Conservation (phyloP, 257 asterid species). For the Datura wrightii region DNA sequence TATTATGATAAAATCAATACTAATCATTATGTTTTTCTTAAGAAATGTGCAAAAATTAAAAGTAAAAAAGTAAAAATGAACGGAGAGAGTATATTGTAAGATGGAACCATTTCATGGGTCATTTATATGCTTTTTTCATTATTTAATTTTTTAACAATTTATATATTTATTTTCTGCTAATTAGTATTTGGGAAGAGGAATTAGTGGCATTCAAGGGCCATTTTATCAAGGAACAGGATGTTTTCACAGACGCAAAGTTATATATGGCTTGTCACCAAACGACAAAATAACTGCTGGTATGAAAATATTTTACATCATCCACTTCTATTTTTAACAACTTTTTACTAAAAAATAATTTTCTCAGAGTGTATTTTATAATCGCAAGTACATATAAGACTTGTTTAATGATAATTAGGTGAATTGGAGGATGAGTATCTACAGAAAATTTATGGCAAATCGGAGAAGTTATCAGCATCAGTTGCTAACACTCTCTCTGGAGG, state of each 20-base stretch:
- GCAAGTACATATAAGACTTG: not conserved
- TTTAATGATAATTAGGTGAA: slow-evolving; percentile 27
- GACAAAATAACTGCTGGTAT: slow-evolving; percentile 36
- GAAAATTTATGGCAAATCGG: slow-evolving; percentile 38
- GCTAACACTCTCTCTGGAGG: slow-evolving; percentile 30
- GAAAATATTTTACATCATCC: too few relatives aligned
- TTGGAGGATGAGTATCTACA: slow-evolving; percentile 30
- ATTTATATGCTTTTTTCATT: not conserved
- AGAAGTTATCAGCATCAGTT: slow-evolving; percentile 32
- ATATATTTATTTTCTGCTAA: not conserved
- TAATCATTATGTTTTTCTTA: too few relatives aligned
- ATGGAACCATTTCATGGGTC: not conserved
- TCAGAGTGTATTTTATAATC: not conserved
- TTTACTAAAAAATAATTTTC: too few relatives aligned
- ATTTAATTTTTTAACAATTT: not conserved
- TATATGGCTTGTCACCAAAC: slow-evolving; percentile 43
- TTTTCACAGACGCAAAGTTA: slow-evolving; percentile 46
- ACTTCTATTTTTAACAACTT: too few relatives aligned
- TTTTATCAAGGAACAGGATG: slow-evolving; percentile 51
- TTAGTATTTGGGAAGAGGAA: slow-evolving; percentile 41
- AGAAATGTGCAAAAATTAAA: too few relatives aligned
- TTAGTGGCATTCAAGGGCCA: slow-evolving; percentile 48
- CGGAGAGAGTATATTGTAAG: not conserved
- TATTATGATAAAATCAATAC: too few relatives aligned
- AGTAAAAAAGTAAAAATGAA: too few relatives aligned